Conservation (phyloP, 768 basidiomycete species). For the Suillus plorans region DNA sequence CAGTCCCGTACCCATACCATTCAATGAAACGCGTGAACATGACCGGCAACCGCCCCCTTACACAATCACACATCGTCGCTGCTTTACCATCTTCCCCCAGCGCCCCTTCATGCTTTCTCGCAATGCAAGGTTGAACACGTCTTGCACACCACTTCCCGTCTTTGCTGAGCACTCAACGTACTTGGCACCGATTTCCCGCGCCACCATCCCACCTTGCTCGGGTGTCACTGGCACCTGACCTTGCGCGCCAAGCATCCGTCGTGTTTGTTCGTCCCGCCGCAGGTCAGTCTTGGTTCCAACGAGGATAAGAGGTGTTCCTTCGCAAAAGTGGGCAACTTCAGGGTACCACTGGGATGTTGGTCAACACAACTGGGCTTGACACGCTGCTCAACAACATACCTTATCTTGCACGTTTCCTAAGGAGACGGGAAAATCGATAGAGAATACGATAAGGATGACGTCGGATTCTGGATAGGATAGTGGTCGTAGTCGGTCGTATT, state of each 20-base stretch:
- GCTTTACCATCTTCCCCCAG: constrained; percentile 71
- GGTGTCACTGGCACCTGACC: constrained; percentile 79
- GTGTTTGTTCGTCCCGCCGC: constrained; percentile 81
- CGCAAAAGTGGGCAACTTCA: constrained; percentile 91
- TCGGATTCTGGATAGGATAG: constrained; percentile 87
- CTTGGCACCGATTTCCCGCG: constrained; percentile 89
- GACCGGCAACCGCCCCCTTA: constrained; percentile 12
- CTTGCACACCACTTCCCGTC: constrained; percentile 84
- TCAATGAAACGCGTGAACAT: constrained; percentile 8
- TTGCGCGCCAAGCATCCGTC: constrained; percentile 86
- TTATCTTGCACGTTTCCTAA: constrained; percentile 90
- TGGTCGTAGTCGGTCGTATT: constrained; percentile 88
- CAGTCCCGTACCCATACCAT: constrained; percentile 16
- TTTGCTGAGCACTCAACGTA: constrained; percentile 96
- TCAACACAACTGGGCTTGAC: not conserved
- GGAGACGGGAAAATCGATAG: constrained; percentile 88
- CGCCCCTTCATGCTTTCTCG: constrained; percentile 84
- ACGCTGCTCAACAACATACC: constrained; percentile 42
- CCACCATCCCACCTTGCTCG: constrained; percentile 82
- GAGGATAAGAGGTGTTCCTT: constrained; percentile 84
- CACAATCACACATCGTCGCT: constrained; percentile 69
- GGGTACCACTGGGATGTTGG: constrained; percentile 73
- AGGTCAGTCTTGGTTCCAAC: constrained; percentile 95
- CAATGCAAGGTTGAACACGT: constrained; percentile 88
- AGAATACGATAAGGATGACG: constrained; percentile 93